A percentile compares a stretch with the other conserved stretches of the same genome.
phyloP scores from a whole-genome alignment of 2,329 filamentous ascomycete genomes.

The Colletotrichum liaoningense region DNA sequence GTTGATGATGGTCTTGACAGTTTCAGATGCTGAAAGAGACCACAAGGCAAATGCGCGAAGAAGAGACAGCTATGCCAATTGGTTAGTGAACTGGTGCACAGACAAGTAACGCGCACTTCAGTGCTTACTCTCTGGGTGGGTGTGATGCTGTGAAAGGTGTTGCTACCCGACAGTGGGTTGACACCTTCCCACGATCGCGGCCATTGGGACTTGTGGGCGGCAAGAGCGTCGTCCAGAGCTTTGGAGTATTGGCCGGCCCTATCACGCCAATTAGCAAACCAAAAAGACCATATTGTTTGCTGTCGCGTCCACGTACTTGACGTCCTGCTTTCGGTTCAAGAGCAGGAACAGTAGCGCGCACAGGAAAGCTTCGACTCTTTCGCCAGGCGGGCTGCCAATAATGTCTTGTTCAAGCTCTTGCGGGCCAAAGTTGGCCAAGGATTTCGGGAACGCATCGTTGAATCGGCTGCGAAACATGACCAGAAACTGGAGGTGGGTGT shows the following conservation, averaged over 20 bases:
- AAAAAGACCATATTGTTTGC: background rate
- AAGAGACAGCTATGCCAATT: conserved; percentile 76
- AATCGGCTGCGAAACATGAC: conserved; percentile 98
- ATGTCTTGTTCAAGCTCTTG: conserved; percentile 95
- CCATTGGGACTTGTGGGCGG: conserved; percentile 90
- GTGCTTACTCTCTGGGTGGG: conserved; percentile 80
- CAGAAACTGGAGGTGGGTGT: conserved; percentile 77
- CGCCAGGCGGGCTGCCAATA: conserved; percentile 80
- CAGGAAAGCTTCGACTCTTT: conserved; percentile 87
- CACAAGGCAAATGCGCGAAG: conserved; percentile 87
- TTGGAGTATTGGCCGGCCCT: conserved; percentile 94
- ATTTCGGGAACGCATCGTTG: conserved; percentile 87
- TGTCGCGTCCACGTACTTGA: conserved; percentile 77
- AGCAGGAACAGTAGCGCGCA: conserved; percentile 90
- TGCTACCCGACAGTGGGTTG: conserved; percentile 84
- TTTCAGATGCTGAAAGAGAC: conserved; percentile 89
- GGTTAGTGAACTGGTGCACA: background rate
- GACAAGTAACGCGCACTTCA: background rate
- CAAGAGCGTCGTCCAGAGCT: conserved; percentile 92
- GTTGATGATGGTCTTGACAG: conserved; percentile 83
- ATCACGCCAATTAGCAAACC: conserved; percentile 30
- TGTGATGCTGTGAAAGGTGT: conserved; percentile 84
- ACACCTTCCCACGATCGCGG: conserved; percentile 82
- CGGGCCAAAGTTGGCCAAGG: conserved; percentile 88
- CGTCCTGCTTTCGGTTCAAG: conserved; percentile 97